Evolutionary conservation across 129 eudicot species (phyloP), one percentile per base, ranked within the genome.

Genomic region (Tanacetum coccineum): DNA sequence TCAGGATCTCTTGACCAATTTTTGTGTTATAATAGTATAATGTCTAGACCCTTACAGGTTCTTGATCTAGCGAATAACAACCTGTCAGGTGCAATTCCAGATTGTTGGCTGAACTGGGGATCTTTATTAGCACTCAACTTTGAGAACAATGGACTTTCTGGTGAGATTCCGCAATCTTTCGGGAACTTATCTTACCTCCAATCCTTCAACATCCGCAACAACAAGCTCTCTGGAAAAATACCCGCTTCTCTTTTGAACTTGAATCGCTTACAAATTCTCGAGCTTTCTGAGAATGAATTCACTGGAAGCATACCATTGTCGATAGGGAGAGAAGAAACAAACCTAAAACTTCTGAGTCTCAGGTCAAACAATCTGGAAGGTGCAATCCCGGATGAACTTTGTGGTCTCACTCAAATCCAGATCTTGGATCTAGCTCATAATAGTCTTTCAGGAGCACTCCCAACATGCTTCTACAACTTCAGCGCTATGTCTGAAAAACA

Each of bases 231-330:
- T 2, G 81, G 81, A 45, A 56, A n/a, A 22, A 25, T 82, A 28
- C 87, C 80, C n/a, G 3, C 26, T 39, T 45, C 80, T 39, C 9
- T 78, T 18, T 53, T 21, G 70, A 68, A 67, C 8, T 59, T 67
- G 19, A 49, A 21, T n/a, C 28, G 62, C 61, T 44, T 81, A 51
- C 6, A 36, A 7, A 73, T 81, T 39, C 63, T 81, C 4, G 73
- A 73, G 18, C 85, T 81, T 12, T 61, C 67, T 13, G 19, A 36
- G 6, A 81, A 81, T 68, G 42, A 77, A 47, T 53, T 81, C 79
- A 28, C 42, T 21, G 82, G 82, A 54, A 30, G 70, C 9, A 48
- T 45, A 44, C 46, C 17, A 14, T 9, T 25, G 14, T 14, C 40
- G 28, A 66, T 25, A 20, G 15, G 45, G 59, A 48, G 59, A 18